Conservation (phyloP, 2,329 filamentous ascomycete genomes). For the Pseudofabraea citricarpa region DNA sequence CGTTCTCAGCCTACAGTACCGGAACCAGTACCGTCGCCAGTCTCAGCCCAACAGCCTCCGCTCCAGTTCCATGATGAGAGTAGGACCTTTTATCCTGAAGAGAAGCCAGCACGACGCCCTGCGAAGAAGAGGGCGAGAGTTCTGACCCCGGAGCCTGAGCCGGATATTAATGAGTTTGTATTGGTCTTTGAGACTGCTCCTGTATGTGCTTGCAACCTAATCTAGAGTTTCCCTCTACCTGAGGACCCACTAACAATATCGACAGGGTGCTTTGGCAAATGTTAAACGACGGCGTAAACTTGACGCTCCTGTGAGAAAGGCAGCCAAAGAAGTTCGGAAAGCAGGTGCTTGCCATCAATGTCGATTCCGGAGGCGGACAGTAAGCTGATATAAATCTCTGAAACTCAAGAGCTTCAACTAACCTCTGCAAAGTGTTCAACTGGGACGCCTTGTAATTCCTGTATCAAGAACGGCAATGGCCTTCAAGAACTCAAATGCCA, state of each 20-base stretch:
- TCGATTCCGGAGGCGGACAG: constrained; percentile 23
- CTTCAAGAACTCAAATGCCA: constrained; percentile 21
- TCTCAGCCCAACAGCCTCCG: neutral
- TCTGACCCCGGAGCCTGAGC: constrained; percentile 1
- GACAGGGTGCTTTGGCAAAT: constrained; percentile 13
- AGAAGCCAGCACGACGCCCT: too few species aligned
- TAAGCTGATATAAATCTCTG: constrained; percentile 10
- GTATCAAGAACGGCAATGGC: constrained; percentile 17
- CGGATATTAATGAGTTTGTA: constrained; percentile 15
- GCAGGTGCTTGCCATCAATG: constrained; percentile 25
- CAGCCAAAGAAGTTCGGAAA: constrained; percentile 20
- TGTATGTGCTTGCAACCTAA: neutral
- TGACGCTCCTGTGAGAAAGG: constrained; percentile 19
- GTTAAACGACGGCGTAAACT: constrained; percentile 18
- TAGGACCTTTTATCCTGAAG: neutral
- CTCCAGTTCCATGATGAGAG: neutral
- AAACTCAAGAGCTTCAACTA: too few species aligned
- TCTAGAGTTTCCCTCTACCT: neutral
- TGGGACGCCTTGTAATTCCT: constrained; percentile 19
- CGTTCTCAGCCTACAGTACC: too few species aligned
- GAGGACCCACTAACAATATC: neutral
- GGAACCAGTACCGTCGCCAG: neutral
- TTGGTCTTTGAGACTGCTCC: constrained; percentile 20
- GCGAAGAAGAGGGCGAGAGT: constrained; percentile 7
- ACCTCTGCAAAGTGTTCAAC: constrained; percentile 14